These are phyloP conservation scores for Syzygium aqueum DNA, from an alignment of 345 rosid genomes.

Conservation along the genomic window DNA sequence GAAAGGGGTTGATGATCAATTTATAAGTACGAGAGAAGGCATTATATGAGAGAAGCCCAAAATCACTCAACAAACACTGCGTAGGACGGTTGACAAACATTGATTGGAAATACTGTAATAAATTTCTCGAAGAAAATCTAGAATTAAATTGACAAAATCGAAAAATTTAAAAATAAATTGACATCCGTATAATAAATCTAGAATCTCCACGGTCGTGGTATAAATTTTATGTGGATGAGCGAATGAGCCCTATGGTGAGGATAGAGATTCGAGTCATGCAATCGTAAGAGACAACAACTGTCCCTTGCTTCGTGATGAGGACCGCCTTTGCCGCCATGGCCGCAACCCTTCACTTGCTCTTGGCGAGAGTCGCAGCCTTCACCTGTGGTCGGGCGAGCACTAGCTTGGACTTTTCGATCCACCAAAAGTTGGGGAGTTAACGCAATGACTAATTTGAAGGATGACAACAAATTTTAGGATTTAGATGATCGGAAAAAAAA, in stretches of 20 bases:
- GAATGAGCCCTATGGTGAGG: not conserved
- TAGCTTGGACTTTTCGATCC: no score
- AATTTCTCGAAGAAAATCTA: accelerated
- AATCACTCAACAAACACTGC: no score
- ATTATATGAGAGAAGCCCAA: no score
- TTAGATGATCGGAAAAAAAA: no score
- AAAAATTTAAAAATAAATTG: not conserved
- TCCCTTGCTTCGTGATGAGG: not conserved
- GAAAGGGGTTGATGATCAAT: not conserved
- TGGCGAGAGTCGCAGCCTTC: not conserved
- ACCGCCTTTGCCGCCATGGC: not conserved
- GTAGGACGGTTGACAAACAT: no score
- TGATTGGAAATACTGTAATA: not conserved
- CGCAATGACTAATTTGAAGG: not conserved
- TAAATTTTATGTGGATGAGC: not conserved
- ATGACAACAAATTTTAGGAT: no score
- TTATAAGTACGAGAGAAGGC: no score
- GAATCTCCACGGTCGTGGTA: not conserved
- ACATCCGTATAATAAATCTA: not conserved
- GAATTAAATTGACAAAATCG: not conserved
- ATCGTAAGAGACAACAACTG: not conserved
- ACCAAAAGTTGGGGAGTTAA: not conserved
- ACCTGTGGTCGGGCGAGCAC: not conserved
- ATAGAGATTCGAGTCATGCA: not conserved
- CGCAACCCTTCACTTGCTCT: not conserved